Conservation (phyloP, 345 rosid genomes). For the Luvunga scandens region DNA sequence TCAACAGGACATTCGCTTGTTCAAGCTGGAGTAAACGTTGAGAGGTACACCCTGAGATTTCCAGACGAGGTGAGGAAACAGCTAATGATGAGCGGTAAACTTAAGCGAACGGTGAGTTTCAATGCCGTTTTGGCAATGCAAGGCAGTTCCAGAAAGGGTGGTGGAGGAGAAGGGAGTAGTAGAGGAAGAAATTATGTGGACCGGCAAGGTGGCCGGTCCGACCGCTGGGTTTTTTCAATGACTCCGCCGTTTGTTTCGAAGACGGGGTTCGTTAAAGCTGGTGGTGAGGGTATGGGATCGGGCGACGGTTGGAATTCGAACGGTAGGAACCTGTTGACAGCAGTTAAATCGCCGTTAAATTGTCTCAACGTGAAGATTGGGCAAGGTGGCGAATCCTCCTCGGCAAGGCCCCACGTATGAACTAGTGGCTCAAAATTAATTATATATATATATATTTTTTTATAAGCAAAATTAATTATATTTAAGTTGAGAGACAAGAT, state of each 20-base stretch:
- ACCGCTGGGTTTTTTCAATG: conserved; percentile 23
- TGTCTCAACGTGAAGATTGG: conserved; percentile 13
- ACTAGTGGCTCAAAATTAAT: neutral
- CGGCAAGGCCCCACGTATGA: conserved; percentile 1
- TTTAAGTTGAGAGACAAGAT: neutral
- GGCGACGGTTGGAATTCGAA: conserved; percentile 7
- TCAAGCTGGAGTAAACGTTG: conserved; percentile 23
- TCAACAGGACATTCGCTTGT: conserved; percentile 58
- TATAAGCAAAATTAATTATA: too few relatives aligned
- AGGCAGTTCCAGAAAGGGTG: conserved; percentile 22
- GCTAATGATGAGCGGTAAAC: conserved; percentile 21
- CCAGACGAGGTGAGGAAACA: conserved; percentile 45
- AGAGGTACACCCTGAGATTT: conserved; percentile 46
- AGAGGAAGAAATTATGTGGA: conserved; percentile 18
- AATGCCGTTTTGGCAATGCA: conserved; percentile 25
- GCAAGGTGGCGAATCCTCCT: neutral
- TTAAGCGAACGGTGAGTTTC: conserved; percentile 47
- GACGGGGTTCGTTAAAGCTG: conserved; percentile 11
- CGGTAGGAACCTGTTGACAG: neutral
- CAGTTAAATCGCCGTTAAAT: conserved; percentile 26
- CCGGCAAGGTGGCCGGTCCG: neutral
- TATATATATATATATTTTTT: too few relatives aligned
- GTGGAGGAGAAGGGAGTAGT: conserved; percentile 22
- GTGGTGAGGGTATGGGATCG: neutral
- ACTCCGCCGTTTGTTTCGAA: conserved; percentile 27